phyloP scores from a whole-genome alignment of 305 asterid species.

The Plantago coronopus region DNA sequence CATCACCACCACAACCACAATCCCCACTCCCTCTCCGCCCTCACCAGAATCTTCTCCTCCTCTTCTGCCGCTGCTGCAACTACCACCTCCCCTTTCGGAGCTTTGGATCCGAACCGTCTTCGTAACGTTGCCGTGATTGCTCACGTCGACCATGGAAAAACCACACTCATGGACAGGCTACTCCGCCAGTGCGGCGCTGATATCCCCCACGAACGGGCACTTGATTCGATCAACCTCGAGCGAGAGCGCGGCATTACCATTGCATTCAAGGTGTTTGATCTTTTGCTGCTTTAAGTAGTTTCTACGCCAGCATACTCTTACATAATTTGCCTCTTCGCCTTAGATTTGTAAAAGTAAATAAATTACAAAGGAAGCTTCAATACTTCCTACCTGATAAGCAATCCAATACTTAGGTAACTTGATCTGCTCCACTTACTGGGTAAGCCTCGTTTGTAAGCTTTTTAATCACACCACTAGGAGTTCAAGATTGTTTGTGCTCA shows the following conservation, averaged over 20 bases:
- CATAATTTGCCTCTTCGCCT: no score
- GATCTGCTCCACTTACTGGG: no score
- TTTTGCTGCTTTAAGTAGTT: no score
- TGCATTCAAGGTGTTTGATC: slow-evolving; percentile 70
- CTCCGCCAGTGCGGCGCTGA: slow-evolving; percentile 98
- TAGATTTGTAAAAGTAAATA: no score
- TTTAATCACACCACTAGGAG: no score
- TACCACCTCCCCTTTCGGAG: slow-evolving; percentile 33
- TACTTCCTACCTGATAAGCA: no score
- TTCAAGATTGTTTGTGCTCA: no score
- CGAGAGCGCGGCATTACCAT: slow-evolving; percentile 97
- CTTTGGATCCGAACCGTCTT: slow-evolving; percentile 58
- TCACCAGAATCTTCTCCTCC: slow-evolving; percentile 44
- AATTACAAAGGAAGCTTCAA: no score
- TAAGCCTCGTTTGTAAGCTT: no score
- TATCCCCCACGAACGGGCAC: slow-evolving; percentile 90
- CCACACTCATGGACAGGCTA: slow-evolving; percentile 96
- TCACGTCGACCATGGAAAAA: slow-evolving; percentile 97
- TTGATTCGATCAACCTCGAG: slow-evolving; percentile 90
- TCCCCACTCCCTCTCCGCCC: slow-evolving; percentile 24
- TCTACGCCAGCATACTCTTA: no score
- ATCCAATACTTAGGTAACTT: no score
- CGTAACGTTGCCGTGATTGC: slow-evolving; percentile 96
- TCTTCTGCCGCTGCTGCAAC: slow-evolving; percentile 43
- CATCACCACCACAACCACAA: slow-evolving; percentile 14